A percentile compares a stretch with the other conserved stretches of the same genome.
Conservation (phyloP, 2,329 filamentous ascomycete genomes). For the Curvularia lunata region DNA sequence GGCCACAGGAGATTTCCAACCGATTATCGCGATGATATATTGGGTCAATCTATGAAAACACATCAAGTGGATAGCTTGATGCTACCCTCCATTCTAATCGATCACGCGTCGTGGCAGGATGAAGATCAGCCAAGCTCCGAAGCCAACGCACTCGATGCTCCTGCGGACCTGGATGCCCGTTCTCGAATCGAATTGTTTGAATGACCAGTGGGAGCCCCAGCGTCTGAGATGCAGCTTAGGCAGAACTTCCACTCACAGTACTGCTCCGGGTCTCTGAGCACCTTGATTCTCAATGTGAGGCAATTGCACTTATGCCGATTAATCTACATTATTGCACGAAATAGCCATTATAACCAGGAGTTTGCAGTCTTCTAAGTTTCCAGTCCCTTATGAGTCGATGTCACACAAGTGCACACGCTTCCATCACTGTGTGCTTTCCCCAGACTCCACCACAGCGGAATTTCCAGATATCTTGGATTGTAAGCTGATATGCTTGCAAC, state of each 20-base stretch:
- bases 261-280: conserved; percentile 16
- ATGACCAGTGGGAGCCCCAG: conserved; percentile 8
- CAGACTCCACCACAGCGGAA: too few relatives aligned
- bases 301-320: neutral
- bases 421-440: neutral
- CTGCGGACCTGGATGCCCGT: conserved; percentile 21
- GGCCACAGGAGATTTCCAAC: conserved; percentile 31
- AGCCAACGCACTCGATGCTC: conserved; percentile 10
- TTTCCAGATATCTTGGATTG: too few relatives aligned
- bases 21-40: conserved; percentile 32
- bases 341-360: too few relatives aligned
- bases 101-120: conserved; percentile 24
- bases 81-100: conserved; percentile 27
- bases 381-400: neutral
- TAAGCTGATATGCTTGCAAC: neutral
- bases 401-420: neutral
- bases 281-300: neutral
- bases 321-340: neutral
- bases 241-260: conserved; percentile 9
- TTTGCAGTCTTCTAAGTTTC: too few relatives aligned
- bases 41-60: conserved; percentile 38
- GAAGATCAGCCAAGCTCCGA: conserved; percentile 18
- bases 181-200: conserved; percentile 15
- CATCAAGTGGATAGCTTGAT: conserved; percentile 35
- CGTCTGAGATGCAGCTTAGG: conserved; percentile 19